Evolutionary conservation across 441 rosid species (phyloP), one percentile per base, ranked within the genome.

Genomic region (Populus hybrid): DNA sequence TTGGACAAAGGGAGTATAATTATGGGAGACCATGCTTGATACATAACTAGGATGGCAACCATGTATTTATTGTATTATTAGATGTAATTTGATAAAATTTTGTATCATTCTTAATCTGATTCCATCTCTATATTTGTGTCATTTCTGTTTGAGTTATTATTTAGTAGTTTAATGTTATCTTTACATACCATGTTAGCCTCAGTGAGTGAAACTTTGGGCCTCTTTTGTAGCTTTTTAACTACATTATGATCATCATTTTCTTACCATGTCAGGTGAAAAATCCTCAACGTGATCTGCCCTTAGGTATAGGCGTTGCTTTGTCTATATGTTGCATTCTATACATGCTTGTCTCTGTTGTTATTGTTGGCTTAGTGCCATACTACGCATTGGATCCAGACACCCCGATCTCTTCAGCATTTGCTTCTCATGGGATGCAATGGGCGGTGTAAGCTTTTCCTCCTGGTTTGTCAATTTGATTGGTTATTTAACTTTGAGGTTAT

Each of bases 381-480:
- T 86, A 87, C 72, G 80, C 94, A 45, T 74, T 93, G 84, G 87
- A 92, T 87, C 94, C 94, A 26, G 98, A 93, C 83, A 93, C 97
- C 72, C 98, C 98, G 21, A 92, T 93, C 84, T 91, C 98, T 82
- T 88, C 97, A 65, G 94, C 98, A 78, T 93, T 93, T 89, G 90
- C 90, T 84, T 85, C 86, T 84, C 85, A 93, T 80, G 95, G 98
- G 77, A 92, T 93, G 97, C 92, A 93, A 53, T 93, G 98, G 97
- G 98, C 98, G 73, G 93, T 90, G 98, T 92, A 90, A 86, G 98
- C 75, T 71, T 76, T 68, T 79, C 31, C 56, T 78, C 65, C 56
- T 45, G 14, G 67, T 70, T 80, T 31, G 40, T 64, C 6, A 24
- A 73, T 65, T 35, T 67, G 42, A 14, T 53, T 64, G 33, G 28